phyloP scores from a whole-genome alignment of 2,329 filamentous ascomycete genomes.

The Ophiocordyceps camponoti-floridani region DNA sequence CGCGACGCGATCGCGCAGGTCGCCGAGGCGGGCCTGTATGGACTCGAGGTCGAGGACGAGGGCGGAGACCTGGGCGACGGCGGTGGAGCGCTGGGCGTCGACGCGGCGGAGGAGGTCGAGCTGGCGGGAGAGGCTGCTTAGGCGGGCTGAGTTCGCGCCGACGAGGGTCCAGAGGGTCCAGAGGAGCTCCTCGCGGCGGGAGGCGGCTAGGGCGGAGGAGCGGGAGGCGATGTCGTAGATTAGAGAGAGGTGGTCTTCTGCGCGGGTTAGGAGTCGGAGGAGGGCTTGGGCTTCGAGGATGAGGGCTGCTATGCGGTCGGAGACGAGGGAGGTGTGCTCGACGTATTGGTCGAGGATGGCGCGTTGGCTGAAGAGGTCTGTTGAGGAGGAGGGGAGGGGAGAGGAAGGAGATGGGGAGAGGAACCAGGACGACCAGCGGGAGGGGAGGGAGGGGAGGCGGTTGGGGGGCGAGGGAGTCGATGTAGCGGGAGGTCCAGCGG shows the following conservation, averaged over 20 bases:
- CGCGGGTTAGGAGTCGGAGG: slow-evolving; percentile 43
- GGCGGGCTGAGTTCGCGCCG: slow-evolving; percentile 45
- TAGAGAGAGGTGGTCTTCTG: slow-evolving; percentile 50
- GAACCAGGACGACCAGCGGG: slow-evolving; percentile 22
- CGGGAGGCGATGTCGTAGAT: slow-evolving; percentile 51
- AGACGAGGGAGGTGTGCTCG: slow-evolving; percentile 50
- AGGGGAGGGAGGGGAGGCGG: slow-evolving; percentile 2
- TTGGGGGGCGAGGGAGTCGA: slow-evolving; percentile 38
- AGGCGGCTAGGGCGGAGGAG: slow-evolving; percentile 36
- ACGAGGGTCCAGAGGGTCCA: slow-evolving; percentile 57
- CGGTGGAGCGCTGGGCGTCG: slow-evolving; percentile 44
- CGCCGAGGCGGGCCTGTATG: slow-evolving; percentile 53
- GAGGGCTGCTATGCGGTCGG: slow-evolving; percentile 48
- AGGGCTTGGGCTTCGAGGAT: slow-evolving; percentile 55
- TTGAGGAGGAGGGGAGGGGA: slow-evolving; percentile 27
- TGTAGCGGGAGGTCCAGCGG: slow-evolving; percentile 53
- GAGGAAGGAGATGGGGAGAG: slow-evolving; percentile 51
- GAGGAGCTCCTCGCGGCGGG: slow-evolving; percentile 46
- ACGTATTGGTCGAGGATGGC: slow-evolving; percentile 57
- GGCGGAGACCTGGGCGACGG: slow-evolving; percentile 48
- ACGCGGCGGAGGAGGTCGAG: slow-evolving; percentile 47
- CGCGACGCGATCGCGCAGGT: slow-evolving; percentile 52
- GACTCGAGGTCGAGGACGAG: slow-evolving; percentile 57
- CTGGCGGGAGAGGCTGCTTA: slow-evolving; percentile 44
- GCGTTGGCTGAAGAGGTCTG: slow-evolving; percentile 25